phyloP scores from a whole-genome alignment of 116 monocot species.

The Iris pallida region DNA sequence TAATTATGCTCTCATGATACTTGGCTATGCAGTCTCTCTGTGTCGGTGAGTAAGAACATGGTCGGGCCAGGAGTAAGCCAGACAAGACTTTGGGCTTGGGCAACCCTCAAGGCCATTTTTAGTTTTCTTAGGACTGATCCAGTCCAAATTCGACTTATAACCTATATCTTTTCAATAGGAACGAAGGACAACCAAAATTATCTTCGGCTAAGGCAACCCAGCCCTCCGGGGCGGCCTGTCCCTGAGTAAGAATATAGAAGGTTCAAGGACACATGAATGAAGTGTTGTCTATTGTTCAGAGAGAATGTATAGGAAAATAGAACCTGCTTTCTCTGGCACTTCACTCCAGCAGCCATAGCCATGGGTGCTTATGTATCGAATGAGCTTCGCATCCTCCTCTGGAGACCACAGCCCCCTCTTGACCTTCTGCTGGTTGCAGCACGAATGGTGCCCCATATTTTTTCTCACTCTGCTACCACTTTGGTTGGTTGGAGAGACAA shows the following conservation, averaged over 20 bases:
- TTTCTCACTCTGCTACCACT: not conserved
- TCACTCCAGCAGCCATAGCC: conserved; percentile 52
- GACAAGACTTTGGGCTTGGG: too few species aligned
- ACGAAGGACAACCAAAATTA: too few species aligned
- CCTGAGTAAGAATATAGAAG: not conserved
- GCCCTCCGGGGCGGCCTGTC: too few species aligned
- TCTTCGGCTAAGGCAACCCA: too few species aligned
- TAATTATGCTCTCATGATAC: too few species aligned
- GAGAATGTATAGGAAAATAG: not conserved
- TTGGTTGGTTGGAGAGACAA: not conserved
- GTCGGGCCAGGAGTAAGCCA: too few species aligned
- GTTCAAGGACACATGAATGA: not conserved
- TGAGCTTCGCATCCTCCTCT: conserved; percentile 42
- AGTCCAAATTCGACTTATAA: too few species aligned
- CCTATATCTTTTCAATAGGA: too few species aligned
- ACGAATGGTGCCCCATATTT: conserved; percentile 31
- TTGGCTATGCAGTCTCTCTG: too few species aligned
- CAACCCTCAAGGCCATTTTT: too few species aligned
- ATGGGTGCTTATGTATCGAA: conserved; percentile 27
- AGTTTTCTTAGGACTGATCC: too few species aligned
- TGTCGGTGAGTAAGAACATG: too few species aligned
- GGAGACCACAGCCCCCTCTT: conserved; percentile 34
- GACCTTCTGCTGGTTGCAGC: conserved; percentile 33
- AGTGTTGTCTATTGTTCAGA: not conserved
- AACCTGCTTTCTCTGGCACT: conserved; percentile 49